These are phyloP conservation scores for Atalantia buxifolia DNA, from an alignment of 345 rosid genomes.

Conservation along the genomic window DNA sequence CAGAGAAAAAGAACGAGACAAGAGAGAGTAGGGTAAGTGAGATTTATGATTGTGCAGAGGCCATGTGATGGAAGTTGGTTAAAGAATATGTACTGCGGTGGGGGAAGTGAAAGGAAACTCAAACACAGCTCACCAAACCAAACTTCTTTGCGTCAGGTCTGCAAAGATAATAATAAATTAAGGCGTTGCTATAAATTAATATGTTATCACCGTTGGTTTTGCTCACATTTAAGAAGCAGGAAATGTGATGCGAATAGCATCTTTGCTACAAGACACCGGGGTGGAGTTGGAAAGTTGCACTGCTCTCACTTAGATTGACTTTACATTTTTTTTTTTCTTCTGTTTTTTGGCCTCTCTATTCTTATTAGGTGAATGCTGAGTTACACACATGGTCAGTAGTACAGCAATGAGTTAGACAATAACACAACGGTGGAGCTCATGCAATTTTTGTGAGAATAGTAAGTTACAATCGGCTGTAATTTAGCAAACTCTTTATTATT, in stretches of 20 bases:
- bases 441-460: too few species aligned
- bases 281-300: conserved; percentile 35
- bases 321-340: background rate
- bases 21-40: conserved; percentile 20
- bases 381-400: too few species aligned
- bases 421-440: too few species aligned
- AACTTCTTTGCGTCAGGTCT: conserved; percentile 14
- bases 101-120: conserved; percentile 6
- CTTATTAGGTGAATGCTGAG: background rate
- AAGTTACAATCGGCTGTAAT: rapidly evolving
- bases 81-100: background rate
- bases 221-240: conserved; percentile 28
- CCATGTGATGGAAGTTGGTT: conserved; percentile 42
- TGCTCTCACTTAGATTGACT: conserved; percentile 48
- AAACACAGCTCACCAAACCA: conserved; percentile 50
- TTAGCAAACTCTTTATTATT: background rate
- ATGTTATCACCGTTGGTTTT: conserved; percentile 13
- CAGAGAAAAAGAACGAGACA: background rate
- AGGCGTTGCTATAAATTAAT: conserved; percentile 4
- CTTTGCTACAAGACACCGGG: conserved; percentile 58
- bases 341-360: background rate
- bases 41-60: conserved; percentile 35
- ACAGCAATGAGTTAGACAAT: rapidly evolving
- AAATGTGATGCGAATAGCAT: conserved; percentile 42
- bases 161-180: conserved; percentile 8